Base-by-base conservation (phyloP, 495 filamentous ascomycete genomes). In the Xylaria grammica region DNA sequence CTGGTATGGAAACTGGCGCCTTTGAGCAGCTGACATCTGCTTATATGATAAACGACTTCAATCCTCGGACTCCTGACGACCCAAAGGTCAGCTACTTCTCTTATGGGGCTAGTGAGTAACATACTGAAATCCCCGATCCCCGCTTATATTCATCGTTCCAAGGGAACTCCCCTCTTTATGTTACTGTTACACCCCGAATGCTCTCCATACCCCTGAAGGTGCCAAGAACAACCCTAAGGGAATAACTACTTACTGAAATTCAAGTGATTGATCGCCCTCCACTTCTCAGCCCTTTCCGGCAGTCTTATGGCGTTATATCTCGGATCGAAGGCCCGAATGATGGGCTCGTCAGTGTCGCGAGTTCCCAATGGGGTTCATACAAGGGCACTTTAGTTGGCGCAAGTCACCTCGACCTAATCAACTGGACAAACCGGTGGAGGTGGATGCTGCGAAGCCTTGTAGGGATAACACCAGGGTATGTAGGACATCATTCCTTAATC, bases 391-490 rank as follows among this genome's bases (percentile, higher is more conserved):
- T 99, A n/a, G 76, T 93, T 5, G 87, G 86, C 10, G 92, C 96
- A 30, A 96, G 88, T 74, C 95, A 99, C 77, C 77, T 97, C 5
- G 93, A 97, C 69, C 79, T 97, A 56, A 99, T 97, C 75, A 97
- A 97, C 77, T 99, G 94, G 95, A 94, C 87, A 54, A 97, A 97
- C 70, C 81, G 90, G 55, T 63, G 96, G 34, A 85, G 88, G 64
- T 96, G 87, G 86, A 82, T 87, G 40, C 70, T 90, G 19, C 87
- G 85, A 66, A 82, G 88, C 66, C 77, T 89, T 69, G 86, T 86
- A 62, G 91, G 92, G 5, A 86, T 86, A 53, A 86, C 85, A 71
- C 81, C 82, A 66, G 90, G 88, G 90, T 94, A 70, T 73, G 87
- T 79, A 44, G 32, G 42, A 17, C 10, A 42, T 3, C 42, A 22